Percentiles rank a stretch among this genome's conserved stretches.
These are phyloP conservation scores for Nitzschia sp. DNA, from an alignment of 108 stramenopile species.

Conservation along the genomic window DNA sequence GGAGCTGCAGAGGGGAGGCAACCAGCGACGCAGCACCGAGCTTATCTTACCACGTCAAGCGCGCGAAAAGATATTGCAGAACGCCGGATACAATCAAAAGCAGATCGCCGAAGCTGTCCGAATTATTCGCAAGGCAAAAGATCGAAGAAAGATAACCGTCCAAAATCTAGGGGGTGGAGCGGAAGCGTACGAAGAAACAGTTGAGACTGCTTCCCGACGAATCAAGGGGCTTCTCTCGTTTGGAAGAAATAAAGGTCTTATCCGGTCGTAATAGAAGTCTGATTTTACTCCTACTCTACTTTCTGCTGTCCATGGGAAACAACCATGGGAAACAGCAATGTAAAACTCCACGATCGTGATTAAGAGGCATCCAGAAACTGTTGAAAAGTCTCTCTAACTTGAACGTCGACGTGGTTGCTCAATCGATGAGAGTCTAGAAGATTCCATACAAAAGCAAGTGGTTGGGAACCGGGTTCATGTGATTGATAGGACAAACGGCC, in stretches of 20 bases:
- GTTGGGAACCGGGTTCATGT: constrained; percentile 55
- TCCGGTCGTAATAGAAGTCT: not conserved
- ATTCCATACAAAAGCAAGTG: constrained; percentile 73
- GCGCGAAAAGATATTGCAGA: constrained; percentile 22
- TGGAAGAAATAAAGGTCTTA: constrained; percentile 7
- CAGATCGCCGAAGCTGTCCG: constrained; percentile 28
- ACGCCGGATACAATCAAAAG: constrained; percentile 22
- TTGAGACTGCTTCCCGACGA: constrained; percentile 51
- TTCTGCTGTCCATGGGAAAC: too few species aligned
- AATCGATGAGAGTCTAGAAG: constrained; percentile 63
- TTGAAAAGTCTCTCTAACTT: constrained; percentile 1
- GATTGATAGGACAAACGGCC: constrained; percentile 57
- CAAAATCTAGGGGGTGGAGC: constrained; percentile 5
- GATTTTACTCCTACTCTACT: not conserved
- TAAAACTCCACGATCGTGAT: too few species aligned
- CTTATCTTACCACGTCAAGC: constrained; percentile 10
- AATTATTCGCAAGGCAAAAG: constrained; percentile 13
- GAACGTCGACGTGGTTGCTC: not conserved
- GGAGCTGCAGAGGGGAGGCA: constrained; percentile 14
- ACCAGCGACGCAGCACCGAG: not conserved
- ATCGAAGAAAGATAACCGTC: constrained; percentile 18
- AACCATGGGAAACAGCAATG: too few species aligned
- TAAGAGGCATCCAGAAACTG: constrained; percentile 1
- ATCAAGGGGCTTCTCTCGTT: constrained; percentile 66
- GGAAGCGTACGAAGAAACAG: constrained; percentile 13